Evolutionary conservation across 345 rosid genomes (phyloP), one percentile per base, ranked within the genome.

Genomic region (Populus davidiana): DNA sequence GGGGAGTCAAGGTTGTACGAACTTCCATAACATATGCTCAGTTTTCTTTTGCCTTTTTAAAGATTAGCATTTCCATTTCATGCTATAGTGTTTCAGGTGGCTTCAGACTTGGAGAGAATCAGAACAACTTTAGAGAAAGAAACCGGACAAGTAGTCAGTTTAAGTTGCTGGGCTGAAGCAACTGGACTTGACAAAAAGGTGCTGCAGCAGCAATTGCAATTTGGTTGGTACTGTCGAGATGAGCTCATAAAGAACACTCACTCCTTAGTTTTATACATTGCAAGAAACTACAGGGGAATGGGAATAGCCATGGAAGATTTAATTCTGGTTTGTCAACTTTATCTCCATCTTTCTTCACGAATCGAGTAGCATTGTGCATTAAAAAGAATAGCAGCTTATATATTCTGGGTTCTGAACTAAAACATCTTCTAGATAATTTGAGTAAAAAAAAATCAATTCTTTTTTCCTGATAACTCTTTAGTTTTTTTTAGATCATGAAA

Each of bases 161-260:
- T 90, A 84, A 82, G 88, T 75, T 81, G 89, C 88, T 94, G 98
- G 94, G 97, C 98, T 39, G 87, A 87, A 89, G 97, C 97, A 80
- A 92, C 93, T 64, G 92, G 88, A 69, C 82, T 90, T 78, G 86
- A 84, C 72, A 85, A 87, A 86, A 92, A 87, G 79, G 85, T 67
- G 77, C 89, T 94, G 78, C 87, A 82, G 63, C 88, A 85, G 71
- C 81, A 82, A 67, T 84, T 92, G 82, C 85, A 72, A 76, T 91
- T 81, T 74, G 98, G 97, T 81, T 89, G 96, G 96, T 78, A 81
- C 79, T 94, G 97, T 89, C 85, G 89, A 87, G 92, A 92, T 69
- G 93, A 89, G 85, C 86, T 94, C 69, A 67, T 94, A 71, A 85
- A 84, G 84, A 90, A 93, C 77, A 81, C 92, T 31, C 87, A 86